Evolutionary conservation across 306 rosid genomes (phyloP), one percentile per base, ranked within the genome.

Genomic region (Sphenostylis stenocarpa): DNA sequence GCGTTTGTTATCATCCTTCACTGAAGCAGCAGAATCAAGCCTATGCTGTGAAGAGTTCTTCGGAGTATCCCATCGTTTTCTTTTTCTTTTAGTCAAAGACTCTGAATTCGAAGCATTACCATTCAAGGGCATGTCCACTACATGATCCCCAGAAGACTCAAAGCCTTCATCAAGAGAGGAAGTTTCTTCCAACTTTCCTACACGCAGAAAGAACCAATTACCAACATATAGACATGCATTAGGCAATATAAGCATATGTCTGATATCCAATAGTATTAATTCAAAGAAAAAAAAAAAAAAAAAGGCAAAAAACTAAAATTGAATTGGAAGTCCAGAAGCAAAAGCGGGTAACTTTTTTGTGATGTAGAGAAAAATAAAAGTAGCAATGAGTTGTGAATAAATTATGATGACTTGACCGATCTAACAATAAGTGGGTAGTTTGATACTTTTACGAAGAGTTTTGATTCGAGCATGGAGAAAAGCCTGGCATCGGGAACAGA

Each of bases 401-500:
- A 36, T 36, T 36, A 36, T 36, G 2, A 36, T 8, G 10, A 36
- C 41, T 36, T 7, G 41, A 36, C 1, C 41, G 1, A 36, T 36
- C 41, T 7, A 8, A 36, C 41, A 36, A 36, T 3, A 38, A 38
- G 13, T 0, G 28, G 28, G 28, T 26, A 26, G 28, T 44, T 36
- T 12, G 36, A 31, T 69, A 70, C 83, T 75, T 63, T 74, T 85
- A 19, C 15, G 52, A 24, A 75, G 63, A 29, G 11, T 13, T 64
- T 1, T 53, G 0, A 84, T 58, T 41, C 88, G 78, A 21, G 33
- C 5, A 51, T 72, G 80, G 3, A 88, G 7, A 16, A 51, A 80
- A 78, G 2, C 3, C n/a, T 72, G n/a, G 9, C 91, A 88, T 49
- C 65, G 75, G 3, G 24, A 1, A 64, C 91, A 88, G 49, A 88